Evolutionary conservation across 805 yeast species (phyloP).

Genomic region (Tetrapisispora taiwanensis): DNA sequence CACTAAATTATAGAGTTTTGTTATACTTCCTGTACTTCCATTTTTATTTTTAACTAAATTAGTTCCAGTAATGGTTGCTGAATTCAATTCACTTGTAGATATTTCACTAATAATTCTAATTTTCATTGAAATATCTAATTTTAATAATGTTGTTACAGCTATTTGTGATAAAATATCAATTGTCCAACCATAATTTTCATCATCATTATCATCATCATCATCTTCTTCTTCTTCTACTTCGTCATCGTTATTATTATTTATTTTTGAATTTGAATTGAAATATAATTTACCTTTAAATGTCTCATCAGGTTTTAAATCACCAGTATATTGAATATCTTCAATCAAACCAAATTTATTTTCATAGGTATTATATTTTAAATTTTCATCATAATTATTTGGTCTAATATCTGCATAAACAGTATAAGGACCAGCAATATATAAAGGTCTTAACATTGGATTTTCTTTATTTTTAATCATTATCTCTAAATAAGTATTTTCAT

Average conservation of each 20-base stretch:
- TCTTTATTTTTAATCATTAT: conserved; percentile 62
- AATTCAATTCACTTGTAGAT: background rate
- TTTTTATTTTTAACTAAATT: background rate
- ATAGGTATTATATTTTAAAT: conserved; percentile 28
- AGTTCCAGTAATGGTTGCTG: background rate
- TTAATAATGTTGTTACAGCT: conserved; percentile 58
- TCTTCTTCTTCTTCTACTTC: too few relatives aligned
- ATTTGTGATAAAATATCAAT: conserved; percentile 76
- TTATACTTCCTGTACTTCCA: conserved; percentile 3
- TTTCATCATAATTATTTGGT: conserved; percentile 51
- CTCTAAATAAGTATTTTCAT: conserved; percentile 12
- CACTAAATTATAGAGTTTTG: conserved; percentile 1
- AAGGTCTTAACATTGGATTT: conserved; percentile 63
- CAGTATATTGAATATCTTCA: conserved; percentile 37
- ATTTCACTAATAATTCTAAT: conserved; percentile 38
- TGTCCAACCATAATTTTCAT: conserved; percentile 50
- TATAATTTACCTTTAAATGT: conserved; percentile 47
- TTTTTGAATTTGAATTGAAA: conserved; percentile 34
- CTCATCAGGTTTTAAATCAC: conserved; percentile 63
- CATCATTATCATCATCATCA: too few relatives aligned
- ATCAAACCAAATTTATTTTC: conserved; percentile 1
- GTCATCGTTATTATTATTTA: background rate
- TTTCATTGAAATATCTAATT: conserved; percentile 54
- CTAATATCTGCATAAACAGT: conserved; percentile 74
- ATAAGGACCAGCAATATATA: conserved; percentile 84